Base-by-base conservation (phyloP, 1,139 yeast species). In the Zygotorulaspora mrakii region DNA sequence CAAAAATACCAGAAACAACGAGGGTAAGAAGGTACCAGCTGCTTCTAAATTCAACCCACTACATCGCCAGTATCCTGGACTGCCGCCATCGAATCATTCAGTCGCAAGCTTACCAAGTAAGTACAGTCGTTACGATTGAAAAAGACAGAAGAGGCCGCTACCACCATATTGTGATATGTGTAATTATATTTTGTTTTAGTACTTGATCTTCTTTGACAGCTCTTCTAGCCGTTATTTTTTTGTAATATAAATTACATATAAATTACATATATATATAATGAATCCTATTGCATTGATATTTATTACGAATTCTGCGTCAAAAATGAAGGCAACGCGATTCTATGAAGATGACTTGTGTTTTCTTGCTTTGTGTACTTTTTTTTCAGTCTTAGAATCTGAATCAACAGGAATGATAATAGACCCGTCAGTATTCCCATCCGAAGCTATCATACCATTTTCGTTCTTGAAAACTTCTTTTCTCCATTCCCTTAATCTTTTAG, bases 401-500 rank as follows among this genome's bases (percentile, higher is more conserved):
- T 16, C 11, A 14, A 27, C 33, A 4, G 39, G 38, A 5, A 27
- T 16, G 6, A 20, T 14, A 22, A 31, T 31, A 6, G 11, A 9
- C 11, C 21, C 35, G 26, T 34, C 39, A 17, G 4, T 23, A 7
- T 20, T 17, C 12, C 13, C 26, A n/a, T 38, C 23, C 9, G 17
- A 23, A 17, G 28, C 11, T 5, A 9, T 9, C 8, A 84, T 79
- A 5, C 83, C 87, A n/a, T 75, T 71, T 48, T 77, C 80, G 46
- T 70, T 70, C 37, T 75, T 74, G 65, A 89, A 88, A 1, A 83
- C 87, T 43, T 79, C 80, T 63, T 81, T 78, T 64, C 95, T 79
- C 98, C 98, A 94, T 53, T 87, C 94, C 53, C 82, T 76, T 47
- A 91, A 66, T 53, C 94, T 76, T 65, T 77, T 83, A 68, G 81